Conservation (phyloP, 352 stramenopile species). For the Phytophthora chlamydospora region DNA sequence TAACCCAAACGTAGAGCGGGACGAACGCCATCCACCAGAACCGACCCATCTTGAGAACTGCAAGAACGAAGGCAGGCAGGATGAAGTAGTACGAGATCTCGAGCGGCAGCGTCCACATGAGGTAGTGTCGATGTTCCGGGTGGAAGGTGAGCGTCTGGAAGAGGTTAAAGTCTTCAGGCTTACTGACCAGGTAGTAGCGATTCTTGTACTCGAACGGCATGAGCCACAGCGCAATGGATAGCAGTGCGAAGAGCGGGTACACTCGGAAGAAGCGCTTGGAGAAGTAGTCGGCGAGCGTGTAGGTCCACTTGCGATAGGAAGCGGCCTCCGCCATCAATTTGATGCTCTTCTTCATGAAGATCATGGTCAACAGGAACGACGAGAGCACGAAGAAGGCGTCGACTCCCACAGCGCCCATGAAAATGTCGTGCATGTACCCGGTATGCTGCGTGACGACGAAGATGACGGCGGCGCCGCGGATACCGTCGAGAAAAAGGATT, state of each 20-base stretch:
- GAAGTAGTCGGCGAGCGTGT: conserved; percentile 5
- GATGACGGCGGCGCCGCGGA: conserved; percentile 11
- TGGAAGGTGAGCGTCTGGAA: conserved; percentile 11
- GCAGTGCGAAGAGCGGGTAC: conserved; percentile 1
- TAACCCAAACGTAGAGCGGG: conserved; percentile 8
- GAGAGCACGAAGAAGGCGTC: conserved; percentile 13
- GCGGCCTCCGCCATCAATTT: not conserved
- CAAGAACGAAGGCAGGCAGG: conserved; percentile 10
- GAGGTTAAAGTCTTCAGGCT: conserved; percentile 1
- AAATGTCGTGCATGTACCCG: conserved; percentile 13
- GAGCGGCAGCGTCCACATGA: conserved; percentile 19
- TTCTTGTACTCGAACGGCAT: conserved; percentile 12
- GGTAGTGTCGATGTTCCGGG: conserved; percentile 14
- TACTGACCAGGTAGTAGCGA: not conserved
- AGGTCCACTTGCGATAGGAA: conserved; percentile 10
- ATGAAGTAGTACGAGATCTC: conserved; percentile 23
- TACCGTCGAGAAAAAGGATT: conserved; percentile 17
- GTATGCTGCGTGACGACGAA: conserved; percentile 14
- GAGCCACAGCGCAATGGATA: conserved; percentile 5
- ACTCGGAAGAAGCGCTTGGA: conserved; percentile 4
- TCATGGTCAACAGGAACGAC: conserved; percentile 13
- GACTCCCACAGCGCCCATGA: conserved; percentile 9
- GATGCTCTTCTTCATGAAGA: conserved; percentile 16
- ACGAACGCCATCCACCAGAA: conserved; percentile 20
- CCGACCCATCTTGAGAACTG: conserved; percentile 11